Percentiles rank a stretch among this genome's conserved stretches.
phyloP scores from a whole-genome alignment of 2,329 filamentous ascomycete genomes.

The Knufia fluminis region DNA sequence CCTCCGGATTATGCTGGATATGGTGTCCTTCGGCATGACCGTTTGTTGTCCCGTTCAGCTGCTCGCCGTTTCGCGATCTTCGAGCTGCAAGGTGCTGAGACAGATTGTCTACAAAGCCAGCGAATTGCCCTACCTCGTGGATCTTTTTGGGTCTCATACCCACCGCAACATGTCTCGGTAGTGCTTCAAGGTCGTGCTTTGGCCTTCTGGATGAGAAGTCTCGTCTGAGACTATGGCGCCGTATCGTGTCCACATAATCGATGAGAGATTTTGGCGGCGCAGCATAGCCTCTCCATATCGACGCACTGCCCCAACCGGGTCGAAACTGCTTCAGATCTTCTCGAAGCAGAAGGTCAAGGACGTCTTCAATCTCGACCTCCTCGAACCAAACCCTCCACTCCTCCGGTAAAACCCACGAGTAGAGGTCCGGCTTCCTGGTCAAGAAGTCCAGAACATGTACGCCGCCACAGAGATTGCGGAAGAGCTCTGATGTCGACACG shows the following conservation, averaged over 20 bases:
- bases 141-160: conserved; percentile 96
- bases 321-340: conserved; percentile 53
- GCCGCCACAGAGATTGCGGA: conserved; percentile 88
- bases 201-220: conserved; percentile 31
- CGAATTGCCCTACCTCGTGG: conserved; percentile 86
- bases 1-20: conserved; percentile 25
- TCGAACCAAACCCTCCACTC: conserved; percentile 78
- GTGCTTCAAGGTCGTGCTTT: conserved; percentile 25
- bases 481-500: conserved; percentile 61
- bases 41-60: neutral
- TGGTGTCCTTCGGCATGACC: neutral
- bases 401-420: conserved; percentile 62
- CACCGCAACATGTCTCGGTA: conserved; percentile 65
- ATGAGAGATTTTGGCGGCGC: conserved; percentile 50
- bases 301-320: conserved; percentile 11
- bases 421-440: conserved; percentile 73
- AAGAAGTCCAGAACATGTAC: conserved; percentile 96
- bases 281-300: conserved; percentile 35
- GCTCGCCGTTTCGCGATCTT: neutral
- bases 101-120: conserved; percentile 69
- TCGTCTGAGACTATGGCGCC: conserved; percentile 58
- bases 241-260: conserved; percentile 62
- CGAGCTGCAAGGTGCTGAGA: conserved; percentile 42
- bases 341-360: conserved; percentile 72
- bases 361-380: conserved; percentile 58